Conservation (phyloP, 2,329 filamentous ascomycete genomes). For the Colletotrichum camelliae region DNA sequence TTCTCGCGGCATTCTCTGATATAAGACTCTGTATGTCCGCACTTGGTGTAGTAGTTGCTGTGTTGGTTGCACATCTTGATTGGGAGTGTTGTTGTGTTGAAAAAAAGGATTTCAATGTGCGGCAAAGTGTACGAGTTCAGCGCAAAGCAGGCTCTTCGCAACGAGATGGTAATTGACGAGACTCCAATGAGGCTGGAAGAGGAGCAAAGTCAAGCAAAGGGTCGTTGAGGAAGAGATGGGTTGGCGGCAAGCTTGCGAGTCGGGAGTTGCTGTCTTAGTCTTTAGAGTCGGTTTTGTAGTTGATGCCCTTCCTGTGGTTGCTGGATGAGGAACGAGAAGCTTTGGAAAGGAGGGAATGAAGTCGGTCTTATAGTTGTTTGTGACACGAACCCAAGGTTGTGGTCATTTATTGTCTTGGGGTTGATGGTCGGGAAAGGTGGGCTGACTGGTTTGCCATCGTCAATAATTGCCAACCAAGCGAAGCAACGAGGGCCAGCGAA, state of each 20-base stretch:
- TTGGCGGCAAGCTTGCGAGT: neutral
- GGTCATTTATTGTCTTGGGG: conserved; percentile 21
- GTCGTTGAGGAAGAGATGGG: neutral
- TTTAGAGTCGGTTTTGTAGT: neutral
- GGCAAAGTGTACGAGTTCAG: neutral
- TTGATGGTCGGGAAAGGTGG: conserved; percentile 16
- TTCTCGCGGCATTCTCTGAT: neutral
- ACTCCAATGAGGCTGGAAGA: neutral
- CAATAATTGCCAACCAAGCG: conserved; percentile 17
- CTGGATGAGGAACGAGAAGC: conserved; percentile 3
- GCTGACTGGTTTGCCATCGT: conserved; percentile 25
- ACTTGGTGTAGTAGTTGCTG: neutral
- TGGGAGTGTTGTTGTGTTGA: neutral
- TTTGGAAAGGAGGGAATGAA: neutral
- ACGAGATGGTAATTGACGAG: neutral
- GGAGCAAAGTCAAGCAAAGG: neutral
- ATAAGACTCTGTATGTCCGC: neutral
- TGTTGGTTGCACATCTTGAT: neutral
- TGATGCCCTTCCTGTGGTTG: neutral
- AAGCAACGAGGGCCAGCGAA: conserved; percentile 6
- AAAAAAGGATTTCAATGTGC: neutral
- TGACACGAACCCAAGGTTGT: conserved; percentile 18
- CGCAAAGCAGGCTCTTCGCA: neutral
- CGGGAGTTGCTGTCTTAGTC: neutral
- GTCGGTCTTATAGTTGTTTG: conserved; percentile 23